Base-by-base conservation (phyloP, 345 rosid species). In the Pugionium cornutum region DNA sequence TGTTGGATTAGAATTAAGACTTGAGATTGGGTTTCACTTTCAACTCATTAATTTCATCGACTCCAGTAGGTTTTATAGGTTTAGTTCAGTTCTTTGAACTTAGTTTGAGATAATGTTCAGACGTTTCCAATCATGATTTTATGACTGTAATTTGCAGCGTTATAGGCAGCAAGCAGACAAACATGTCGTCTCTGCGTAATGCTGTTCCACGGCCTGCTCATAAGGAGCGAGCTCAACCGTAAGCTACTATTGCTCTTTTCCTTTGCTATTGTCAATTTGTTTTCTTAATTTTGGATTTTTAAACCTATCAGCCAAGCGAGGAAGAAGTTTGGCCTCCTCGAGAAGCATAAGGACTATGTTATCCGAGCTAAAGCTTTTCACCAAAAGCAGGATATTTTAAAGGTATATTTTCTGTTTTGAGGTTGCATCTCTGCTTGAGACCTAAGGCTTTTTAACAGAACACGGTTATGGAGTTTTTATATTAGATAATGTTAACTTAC, bases 191-290 rank as follows among this genome's bases (percentile, higher is more conserved):
- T 0, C 64, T 87, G 6, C 80, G 81, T 83, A 89, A 86, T 35
- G 87, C 86, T 44, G 55, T 92, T 55, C 82, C 85, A 44, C 55
- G 86, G 48, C 80, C 78, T 63, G 84, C 89, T 53, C 95, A 92
- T 65, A 92, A 83, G 83, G 97, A 92, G 79, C 83, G 96, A 36
- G 73, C 96, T 67, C 98, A 89, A 62, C 97, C 86, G 98, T 86
- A 75, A 77, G 95, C 78, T 55, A 4, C 34, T 2, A 34, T 51
- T 59, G 5, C 4, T 26, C 10, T 61, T 51, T 25, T 78, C 11
- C 30, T 25, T 53, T 32, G 29, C 33, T 39, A 18, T 2, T 54
- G 54, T 51, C 29, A 5, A 39, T 50, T 27, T 46, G 7, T 39
- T 44, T 2, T 5, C 37, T 5, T 0, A 49, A 36, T 36, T 52